Percentiles rank a stretch among this genome's conserved stretches.
Conservation (phyloP, 768 basidiomycete species). For the Russula lepida region DNA sequence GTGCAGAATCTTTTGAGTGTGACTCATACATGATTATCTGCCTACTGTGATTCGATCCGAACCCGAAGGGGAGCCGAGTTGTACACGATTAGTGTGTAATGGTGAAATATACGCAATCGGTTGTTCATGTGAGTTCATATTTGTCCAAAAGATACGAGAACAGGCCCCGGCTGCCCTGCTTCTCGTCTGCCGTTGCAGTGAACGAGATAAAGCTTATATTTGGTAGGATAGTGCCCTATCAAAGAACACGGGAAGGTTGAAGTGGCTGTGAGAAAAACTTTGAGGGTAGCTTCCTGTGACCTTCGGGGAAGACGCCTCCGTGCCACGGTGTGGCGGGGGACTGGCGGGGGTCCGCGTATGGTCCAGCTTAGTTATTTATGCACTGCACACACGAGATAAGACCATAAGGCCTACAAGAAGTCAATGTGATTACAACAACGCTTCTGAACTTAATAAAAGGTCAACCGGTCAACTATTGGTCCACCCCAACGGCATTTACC, state of each 20-base stretch:
- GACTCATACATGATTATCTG: background rate
- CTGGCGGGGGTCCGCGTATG: background rate
- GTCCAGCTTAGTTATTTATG: background rate
- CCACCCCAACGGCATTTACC: background rate
- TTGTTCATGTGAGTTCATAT: background rate
- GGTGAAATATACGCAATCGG: background rate
- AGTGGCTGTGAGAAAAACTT: constrained; percentile 1
- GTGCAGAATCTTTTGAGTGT: constrained; percentile 21
- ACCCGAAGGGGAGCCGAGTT: background rate
- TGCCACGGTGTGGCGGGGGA: background rate
- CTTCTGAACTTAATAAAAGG: background rate
- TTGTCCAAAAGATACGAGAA: background rate
- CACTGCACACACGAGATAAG: background rate
- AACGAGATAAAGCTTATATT: background rate
- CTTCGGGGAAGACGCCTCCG: background rate
- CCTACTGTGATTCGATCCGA: background rate
- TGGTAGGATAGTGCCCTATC: background rate
- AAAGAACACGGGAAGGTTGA: background rate
- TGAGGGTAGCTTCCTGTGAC: constrained; percentile 4
- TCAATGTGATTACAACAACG: background rate
- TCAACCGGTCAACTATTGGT: no score
- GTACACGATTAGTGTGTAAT: background rate
- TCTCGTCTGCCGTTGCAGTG: background rate
- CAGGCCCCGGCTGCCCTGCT: background rate
- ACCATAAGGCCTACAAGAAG: background rate